These are phyloP conservation scores for Houttuynia cordata DNA, from an alignment of 164 flowering plant genomes.

Conservation along the genomic window DNA sequence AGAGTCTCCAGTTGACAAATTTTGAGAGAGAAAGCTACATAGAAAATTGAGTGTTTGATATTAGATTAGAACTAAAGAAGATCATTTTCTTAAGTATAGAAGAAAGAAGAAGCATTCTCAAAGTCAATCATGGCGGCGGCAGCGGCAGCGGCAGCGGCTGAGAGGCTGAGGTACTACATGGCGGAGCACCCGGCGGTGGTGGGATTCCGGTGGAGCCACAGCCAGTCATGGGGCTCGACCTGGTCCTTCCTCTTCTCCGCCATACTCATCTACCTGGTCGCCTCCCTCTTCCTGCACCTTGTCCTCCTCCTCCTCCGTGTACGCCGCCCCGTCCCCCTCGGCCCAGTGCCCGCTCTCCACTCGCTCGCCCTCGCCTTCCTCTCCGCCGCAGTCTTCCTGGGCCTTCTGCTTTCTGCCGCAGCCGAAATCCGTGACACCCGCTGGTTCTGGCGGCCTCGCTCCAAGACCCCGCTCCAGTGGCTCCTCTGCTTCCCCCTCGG, in stretches of 20 bases:
- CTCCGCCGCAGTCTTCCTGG: constrained; percentile 48
- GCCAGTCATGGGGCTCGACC: constrained; percentile 62
- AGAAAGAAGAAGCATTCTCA: too few species aligned
- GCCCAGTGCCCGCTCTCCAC: constrained; percentile 61
- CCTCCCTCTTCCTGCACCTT: constrained; percentile 31
- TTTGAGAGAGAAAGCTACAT: not conserved
- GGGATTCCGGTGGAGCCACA: constrained; percentile 62
- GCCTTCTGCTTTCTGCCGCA: constrained; percentile 45
- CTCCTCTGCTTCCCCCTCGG: constrained; percentile 79
- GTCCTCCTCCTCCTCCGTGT: constrained; percentile 17
- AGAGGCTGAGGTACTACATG: constrained; percentile 29
- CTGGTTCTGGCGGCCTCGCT: constrained; percentile 46
- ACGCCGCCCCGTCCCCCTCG: constrained; percentile 38
- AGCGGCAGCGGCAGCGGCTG: not conserved
- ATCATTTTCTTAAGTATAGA: too few species aligned
- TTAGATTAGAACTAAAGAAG: not conserved
- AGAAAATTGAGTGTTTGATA: not conserved
- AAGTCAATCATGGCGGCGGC: not conserved
- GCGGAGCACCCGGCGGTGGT: constrained; percentile 67
- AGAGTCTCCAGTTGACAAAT: not conserved
- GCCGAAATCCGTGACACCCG: constrained; percentile 76
- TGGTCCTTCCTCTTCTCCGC: constrained; percentile 70
- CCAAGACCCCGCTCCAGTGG: constrained; percentile 57
- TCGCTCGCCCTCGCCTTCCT: constrained; percentile 42
- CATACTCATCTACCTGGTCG: constrained; percentile 32